A percentile compares a stretch with the other conserved stretches of the same genome.
Conservation (phyloP, 1,284 basidiomycete species). For the Marasmius tenuissimus region DNA sequence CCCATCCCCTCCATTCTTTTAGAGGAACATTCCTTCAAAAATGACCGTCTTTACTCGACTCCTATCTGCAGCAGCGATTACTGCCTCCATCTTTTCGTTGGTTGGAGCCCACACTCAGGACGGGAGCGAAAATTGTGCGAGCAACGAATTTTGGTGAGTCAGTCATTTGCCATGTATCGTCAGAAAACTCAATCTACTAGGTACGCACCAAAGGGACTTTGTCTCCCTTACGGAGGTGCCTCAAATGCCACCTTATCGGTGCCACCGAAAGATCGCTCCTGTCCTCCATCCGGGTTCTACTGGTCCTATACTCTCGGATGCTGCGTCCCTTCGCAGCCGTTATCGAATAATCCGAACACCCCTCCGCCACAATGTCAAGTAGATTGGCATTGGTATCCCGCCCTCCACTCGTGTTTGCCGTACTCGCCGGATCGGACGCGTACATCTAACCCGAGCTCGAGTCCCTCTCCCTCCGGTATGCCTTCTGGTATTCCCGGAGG, state of each 20-base stretch:
- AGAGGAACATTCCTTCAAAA: constrained; percentile 5
- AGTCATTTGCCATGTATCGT: constrained; percentile 9
- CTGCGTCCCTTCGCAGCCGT: constrained; percentile 22
- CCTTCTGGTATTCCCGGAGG: constrained; percentile 34
- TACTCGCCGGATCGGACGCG: constrained; percentile 16
- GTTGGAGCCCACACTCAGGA: constrained; percentile 15
- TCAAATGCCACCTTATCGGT: constrained; percentile 44
- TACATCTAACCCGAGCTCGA: constrained; percentile 18
- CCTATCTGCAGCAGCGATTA: constrained; percentile 3
- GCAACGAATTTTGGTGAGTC: constrained; percentile 43
- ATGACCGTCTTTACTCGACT: constrained; percentile 11
- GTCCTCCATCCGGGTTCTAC: constrained; percentile 43
- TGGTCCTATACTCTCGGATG: constrained; percentile 42
- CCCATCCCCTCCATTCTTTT: constrained; percentile 8
- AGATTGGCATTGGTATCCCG: constrained; percentile 47
- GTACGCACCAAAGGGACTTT: constrained; percentile 44
- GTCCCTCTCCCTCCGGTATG: constrained; percentile 28
- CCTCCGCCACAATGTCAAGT: constrained; percentile 50
- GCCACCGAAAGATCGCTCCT: constrained; percentile 31
- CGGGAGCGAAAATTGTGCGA: constrained; percentile 21
- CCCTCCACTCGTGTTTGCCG: constrained; percentile 41
- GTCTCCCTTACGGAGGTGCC: constrained; percentile 50
- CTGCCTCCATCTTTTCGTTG: constrained; percentile 20
- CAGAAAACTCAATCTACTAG: constrained; percentile 25
- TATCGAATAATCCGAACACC: constrained; percentile 20